Evolutionary conservation across 441 rosid genomes (phyloP).

Genomic region (Hypseocharis bilobata): DNA sequence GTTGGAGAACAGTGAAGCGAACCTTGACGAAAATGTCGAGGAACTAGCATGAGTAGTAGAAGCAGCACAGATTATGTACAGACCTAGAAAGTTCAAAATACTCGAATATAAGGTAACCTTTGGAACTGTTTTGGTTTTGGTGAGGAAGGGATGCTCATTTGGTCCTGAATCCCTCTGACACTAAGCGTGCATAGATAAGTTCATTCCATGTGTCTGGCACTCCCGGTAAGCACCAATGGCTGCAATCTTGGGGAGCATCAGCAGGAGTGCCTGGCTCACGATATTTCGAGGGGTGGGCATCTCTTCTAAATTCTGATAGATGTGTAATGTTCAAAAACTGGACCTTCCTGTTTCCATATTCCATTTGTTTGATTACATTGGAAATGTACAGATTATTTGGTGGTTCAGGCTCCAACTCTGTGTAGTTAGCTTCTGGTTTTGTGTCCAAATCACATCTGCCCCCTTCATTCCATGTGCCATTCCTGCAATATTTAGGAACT

Average conservation of each 20-base stretch:
- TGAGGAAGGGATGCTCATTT: slow-evolving; percentile 17
- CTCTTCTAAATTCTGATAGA: slow-evolving; percentile 54
- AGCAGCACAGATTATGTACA: slow-evolving; percentile 20
- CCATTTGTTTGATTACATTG: slow-evolving; percentile 38
- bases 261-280: slow-evolving; percentile 46
- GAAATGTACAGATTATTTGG: slow-evolving; percentile 40
- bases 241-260: slow-evolving; percentile 67
- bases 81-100: slow-evolving; percentile 8
- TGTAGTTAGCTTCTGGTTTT: no score
- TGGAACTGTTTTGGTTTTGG: background rate
- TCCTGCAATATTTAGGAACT: slow-evolving; percentile 32
- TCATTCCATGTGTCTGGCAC: slow-evolving; percentile 71
- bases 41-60: slow-evolving; percentile 33
- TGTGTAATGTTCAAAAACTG: slow-evolving; percentile 55
- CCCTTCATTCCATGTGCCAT: slow-evolving; percentile 56
- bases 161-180: slow-evolving; percentile 46
- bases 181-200: slow-evolving; percentile 53
- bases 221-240: slow-evolving; percentile 83
- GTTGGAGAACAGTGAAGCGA: slow-evolving; percentile 48
- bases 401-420: slow-evolving; percentile 40
- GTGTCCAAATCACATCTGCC: slow-evolving; percentile 39
- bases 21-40: slow-evolving; percentile 41
- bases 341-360: slow-evolving; percentile 35
- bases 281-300: slow-evolving; percentile 58
- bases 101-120: slow-evolving; percentile 7